Percentiles rank a stretch among this genome's conserved stretches.
Evolutionary conservation across 2,329 filamentous ascomycete genomes (phyloP).

Genomic region (Cladophialophora carrionii): DNA sequence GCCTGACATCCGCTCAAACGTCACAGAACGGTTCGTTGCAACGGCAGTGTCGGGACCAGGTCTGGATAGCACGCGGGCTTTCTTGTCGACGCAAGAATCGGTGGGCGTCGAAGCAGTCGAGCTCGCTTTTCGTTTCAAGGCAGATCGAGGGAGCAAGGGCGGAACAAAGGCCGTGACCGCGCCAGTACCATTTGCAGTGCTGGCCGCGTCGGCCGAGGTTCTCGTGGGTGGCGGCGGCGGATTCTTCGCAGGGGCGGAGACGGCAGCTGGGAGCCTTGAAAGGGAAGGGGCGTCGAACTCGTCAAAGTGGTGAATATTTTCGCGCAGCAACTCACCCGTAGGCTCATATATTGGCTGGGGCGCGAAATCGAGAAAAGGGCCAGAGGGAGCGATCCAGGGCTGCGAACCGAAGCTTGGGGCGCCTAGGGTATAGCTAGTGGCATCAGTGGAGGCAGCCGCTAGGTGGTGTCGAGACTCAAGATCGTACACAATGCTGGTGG

Average conservation of each 20-base stretch:
- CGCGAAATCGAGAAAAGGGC: conserved; percentile 31
- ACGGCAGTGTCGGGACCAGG: conserved; percentile 20
- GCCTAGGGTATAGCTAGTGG: conserved; percentile 32
- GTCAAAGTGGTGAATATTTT: conserved; percentile 31
- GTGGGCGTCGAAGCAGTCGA: conserved; percentile 25
- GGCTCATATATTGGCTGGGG: conserved; percentile 36
- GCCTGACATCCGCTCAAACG: conserved; percentile 39
- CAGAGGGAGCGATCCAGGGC: conserved; percentile 30
- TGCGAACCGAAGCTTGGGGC: conserved; percentile 32
- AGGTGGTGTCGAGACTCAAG: conserved; percentile 26
- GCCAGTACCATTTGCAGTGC: conserved; percentile 26
- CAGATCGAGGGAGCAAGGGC: conserved; percentile 33
- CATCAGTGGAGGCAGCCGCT: conserved; percentile 29
- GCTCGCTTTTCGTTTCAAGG: conserved; percentile 34
- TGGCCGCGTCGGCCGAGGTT: conserved; percentile 19
- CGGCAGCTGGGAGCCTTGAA: conserved; percentile 19
- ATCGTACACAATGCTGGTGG: conserved; percentile 26
- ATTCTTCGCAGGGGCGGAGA: conserved; percentile 24
- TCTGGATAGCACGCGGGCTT: conserved; percentile 19
- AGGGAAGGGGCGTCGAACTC: conserved; percentile 32
- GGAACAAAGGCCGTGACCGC: conserved; percentile 29
- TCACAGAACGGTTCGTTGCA: conserved; percentile 28
- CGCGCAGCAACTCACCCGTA: conserved; percentile 33
- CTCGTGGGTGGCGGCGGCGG: conserved; percentile 15
- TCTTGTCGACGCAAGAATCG: conserved; percentile 21